Evolutionary conservation across 192 early-diverging fungal genomes (phyloP).

Genomic region (Linnemannia zychae): DNA sequence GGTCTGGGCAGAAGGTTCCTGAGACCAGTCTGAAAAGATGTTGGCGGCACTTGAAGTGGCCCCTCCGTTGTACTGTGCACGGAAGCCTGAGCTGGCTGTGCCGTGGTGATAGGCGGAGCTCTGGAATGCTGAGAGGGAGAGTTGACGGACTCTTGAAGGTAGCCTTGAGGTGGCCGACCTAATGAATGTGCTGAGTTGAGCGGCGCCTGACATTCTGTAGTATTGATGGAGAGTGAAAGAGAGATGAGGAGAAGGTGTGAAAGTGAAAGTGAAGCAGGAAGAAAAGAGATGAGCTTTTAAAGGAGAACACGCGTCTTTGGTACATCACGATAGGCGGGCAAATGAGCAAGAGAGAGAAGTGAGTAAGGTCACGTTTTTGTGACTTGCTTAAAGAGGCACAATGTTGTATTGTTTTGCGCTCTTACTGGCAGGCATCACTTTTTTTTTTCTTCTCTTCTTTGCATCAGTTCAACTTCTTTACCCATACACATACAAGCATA

Average conservation of each 20-base stretch:
- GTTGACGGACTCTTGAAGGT: constrained; percentile 12
- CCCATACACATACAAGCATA: neutral
- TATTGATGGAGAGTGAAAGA: neutral
- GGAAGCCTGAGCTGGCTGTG: neutral
- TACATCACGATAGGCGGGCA: neutral
- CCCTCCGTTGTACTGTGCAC: constrained; percentile 10
- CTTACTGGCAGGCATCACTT: neutral
- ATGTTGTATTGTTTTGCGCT: constrained; percentile 1
- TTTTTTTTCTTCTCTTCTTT: constrained; percentile 13
- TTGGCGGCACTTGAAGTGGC: neutral
- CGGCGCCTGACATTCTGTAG: constrained; percentile 26
- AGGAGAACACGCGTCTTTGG: neutral
- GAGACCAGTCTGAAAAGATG: constrained; percentile 43
- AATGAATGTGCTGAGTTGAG: constrained; percentile 22
- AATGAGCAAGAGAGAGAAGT: neutral
- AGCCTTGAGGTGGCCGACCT: constrained; percentile 14
- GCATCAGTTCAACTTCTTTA: neutral
- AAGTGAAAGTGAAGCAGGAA: neutral
- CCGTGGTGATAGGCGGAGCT: constrained; percentile 2
- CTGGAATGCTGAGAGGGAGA: constrained; percentile 12
- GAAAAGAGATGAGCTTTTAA: neutral
- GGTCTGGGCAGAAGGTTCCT: constrained; percentile 54
- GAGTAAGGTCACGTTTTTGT: neutral
- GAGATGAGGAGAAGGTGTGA: neutral
- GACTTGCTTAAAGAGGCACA: neutral